These are phyloP conservation scores for Scedosporium dehoogii DNA, from an alignment of 2,329 filamentous ascomycete species.

Conservation along the genomic window DNA sequence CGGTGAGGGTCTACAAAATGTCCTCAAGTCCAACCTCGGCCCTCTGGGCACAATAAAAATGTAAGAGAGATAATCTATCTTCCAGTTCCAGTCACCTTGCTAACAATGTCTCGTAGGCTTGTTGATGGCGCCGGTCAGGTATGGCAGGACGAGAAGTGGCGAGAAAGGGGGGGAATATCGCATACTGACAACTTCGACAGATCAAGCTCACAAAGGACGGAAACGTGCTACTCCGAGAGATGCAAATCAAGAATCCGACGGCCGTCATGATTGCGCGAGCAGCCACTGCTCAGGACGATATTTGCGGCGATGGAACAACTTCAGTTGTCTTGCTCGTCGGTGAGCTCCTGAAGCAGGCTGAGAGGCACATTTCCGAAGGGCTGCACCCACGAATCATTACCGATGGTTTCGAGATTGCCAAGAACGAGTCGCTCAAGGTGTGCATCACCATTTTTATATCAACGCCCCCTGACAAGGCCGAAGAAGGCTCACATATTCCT, in stretches of 20 bases:
- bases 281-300: slow-evolving; percentile 96
- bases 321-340: slow-evolving; percentile 92
- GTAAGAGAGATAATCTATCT: slow-evolving; percentile 35
- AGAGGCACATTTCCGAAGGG: slow-evolving; percentile 93
- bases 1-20: slow-evolving; percentile 86
- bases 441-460: neutral
- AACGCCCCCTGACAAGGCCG: neutral
- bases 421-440: slow-evolving; percentile 82
- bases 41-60: slow-evolving; percentile 95
- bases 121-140: slow-evolving; percentile 62
- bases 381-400: slow-evolving; percentile 94
- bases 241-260: slow-evolving; percentile 98
- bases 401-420: slow-evolving; percentile 94
- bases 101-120: slow-evolving; percentile 34
- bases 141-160: slow-evolving; percentile 18
- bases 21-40: slow-evolving; percentile 91
- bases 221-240: slow-evolving; percentile 69
- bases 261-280: slow-evolving; percentile 77
- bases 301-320: slow-evolving; percentile 94
- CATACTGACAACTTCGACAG: slow-evolving; percentile 30
- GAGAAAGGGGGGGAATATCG: neutral
- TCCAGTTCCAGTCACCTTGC: neutral
- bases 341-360: slow-evolving; percentile 94
- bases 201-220: slow-evolving; percentile 99
- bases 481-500: slow-evolving; percentile 9